Evolutionary conservation across 768 basidiomycete species (phyloP), one percentile per base, ranked within the genome.

Genomic region (Tylopilus subfusipes): DNA sequence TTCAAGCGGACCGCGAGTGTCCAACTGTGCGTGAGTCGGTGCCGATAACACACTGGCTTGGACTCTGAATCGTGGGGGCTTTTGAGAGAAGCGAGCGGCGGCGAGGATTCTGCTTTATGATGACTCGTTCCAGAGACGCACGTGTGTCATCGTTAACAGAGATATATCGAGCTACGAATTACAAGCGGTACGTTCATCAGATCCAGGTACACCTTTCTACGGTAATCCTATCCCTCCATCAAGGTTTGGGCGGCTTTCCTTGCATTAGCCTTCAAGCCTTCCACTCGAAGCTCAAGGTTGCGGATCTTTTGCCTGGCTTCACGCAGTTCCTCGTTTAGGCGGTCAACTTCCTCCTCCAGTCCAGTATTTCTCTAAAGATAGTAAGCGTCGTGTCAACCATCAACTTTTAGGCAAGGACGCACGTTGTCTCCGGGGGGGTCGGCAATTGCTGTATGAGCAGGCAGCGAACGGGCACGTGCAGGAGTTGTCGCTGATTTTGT

Each of bases 281-380:
- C 90, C 19, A 93, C 82, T 72, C 91, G 88, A 54, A 93, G 67
- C 73, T 94, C 92, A 47, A 95, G 71, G 62, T 86, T 86, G 54
- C 93, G 77, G 50, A 95, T 93, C 74, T 88, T 83, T 70, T 85
- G 84, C 36, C 87, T 78, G 31, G 90, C 86, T 24, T 92, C 91
- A 27, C 90, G 80, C 42, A 95, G 78, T 62, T 92, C 88, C 2
- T 69, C 68, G 13, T 69, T 78, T 50, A 94, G 76, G 3, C 75
- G 77, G 1, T 76, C 75, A 59, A 90, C 91, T 65, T 93, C 88
- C 24, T 75, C 72, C 55, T 72, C 66, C 14, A 82, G 67, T 22
- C 55, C 68, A 0, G 57, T 18, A n/a, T 62, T 63, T 13, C 24
- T 55, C 57, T 71, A 57, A 5, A 30, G 18, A 49, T 1, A 39